phyloP scores from a whole-genome alignment of 192 early-diverging fungal genomes.

The Gaertneriomyces sp. region DNA sequence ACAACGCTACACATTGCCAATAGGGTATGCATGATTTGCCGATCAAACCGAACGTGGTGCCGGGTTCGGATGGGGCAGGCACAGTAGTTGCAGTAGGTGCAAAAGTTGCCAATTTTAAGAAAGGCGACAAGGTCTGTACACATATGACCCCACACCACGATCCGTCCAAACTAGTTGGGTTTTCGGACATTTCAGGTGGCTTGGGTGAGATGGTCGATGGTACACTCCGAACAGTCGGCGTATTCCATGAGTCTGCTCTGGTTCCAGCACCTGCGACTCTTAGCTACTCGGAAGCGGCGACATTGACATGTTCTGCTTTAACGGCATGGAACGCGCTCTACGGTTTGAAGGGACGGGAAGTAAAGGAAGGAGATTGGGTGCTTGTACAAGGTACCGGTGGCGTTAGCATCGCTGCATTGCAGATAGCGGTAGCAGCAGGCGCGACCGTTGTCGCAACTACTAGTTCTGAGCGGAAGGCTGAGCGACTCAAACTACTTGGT shows the following conservation, averaged over 20 bases:
- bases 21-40: not conserved
- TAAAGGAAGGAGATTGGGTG: not conserved
- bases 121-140: not conserved
- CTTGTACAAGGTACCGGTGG: slow-evolving; percentile 6
- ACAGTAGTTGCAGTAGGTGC: slow-evolving; percentile 6
- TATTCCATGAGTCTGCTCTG: not conserved
- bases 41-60: not conserved
- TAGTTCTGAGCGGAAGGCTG: not conserved
- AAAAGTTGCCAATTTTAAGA: not conserved
- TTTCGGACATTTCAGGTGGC: not conserved
- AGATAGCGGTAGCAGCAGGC: not conserved
- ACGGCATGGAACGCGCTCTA: not conserved
- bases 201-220: not conserved
- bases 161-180: not conserved
- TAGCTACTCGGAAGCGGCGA: not conserved
- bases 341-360: not conserved
- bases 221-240: slow-evolving; percentile 4
- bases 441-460: not conserved
- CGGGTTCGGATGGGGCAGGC: slow-evolving; percentile 1
- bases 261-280: not conserved
- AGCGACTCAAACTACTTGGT: not conserved
- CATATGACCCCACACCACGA: no score
- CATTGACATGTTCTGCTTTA: slow-evolving; percentile 1
- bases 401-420: not conserved
- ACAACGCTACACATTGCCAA: not conserved